Evolutionary conservation across 495 filamentous ascomycete species (phyloP).

Genomic region (Parachaetomium inaequale): DNA sequence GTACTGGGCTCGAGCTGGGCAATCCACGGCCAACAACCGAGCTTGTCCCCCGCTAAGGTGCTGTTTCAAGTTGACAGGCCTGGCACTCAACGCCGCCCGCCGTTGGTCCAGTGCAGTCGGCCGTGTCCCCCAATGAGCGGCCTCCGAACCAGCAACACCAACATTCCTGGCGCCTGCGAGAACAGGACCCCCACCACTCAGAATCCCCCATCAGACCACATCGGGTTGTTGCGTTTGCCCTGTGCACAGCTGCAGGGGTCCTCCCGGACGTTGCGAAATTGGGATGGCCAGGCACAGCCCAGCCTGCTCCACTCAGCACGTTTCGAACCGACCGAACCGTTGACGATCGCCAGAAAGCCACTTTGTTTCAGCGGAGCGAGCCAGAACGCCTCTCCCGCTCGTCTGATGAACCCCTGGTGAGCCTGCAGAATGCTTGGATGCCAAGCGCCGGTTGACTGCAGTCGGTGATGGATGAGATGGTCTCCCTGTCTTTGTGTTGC

Average conservation of each 20-base stretch:
- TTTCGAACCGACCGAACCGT: constrained; percentile 19
- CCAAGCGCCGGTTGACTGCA: neutral
- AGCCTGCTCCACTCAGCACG: neutral
- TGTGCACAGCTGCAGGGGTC: neutral
- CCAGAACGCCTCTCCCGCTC: neutral
- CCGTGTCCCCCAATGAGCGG: neutral
- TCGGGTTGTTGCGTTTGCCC: neutral
- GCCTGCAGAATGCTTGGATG: neutral
- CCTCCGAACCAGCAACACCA: neutral
- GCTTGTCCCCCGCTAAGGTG: constrained; percentile 14
- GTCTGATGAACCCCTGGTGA: no score
- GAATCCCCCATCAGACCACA: neutral
- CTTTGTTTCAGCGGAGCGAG: neutral
- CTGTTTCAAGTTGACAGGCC: constrained; percentile 31
- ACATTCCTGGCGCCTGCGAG: neutral
- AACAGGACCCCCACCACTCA: neutral
- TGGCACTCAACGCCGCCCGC: no score
- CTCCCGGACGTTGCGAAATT: constrained; percentile 8
- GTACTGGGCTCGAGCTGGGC: no score
- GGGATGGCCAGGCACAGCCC: constrained; percentile 18
- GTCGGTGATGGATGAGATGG: constrained; percentile 1
- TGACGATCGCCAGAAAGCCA: constrained; percentile 4
- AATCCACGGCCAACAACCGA: no score
- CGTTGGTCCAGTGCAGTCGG: constrained; percentile 8
- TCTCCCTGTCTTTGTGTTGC: neutral